Evolutionary conservation across 1,284 basidiomycete species (phyloP), one percentile per base, ranked within the genome.

Genomic region (Exobasidium cylindrosporum): DNA sequence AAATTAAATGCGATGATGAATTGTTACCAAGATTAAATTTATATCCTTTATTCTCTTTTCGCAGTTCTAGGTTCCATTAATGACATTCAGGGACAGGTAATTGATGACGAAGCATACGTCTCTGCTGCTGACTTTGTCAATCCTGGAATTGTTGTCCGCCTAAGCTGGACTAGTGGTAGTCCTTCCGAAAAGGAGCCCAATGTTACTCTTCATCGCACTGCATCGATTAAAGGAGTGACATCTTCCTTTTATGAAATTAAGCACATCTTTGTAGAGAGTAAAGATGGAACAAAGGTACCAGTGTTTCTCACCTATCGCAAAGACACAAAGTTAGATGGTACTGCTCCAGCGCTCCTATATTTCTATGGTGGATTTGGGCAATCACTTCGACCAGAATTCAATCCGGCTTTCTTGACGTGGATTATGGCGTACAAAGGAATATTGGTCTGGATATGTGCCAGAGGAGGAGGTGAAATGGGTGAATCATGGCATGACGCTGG

Each of bases 281-380:
- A 89, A 77, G 91, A 93, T 73, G 89, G 90, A 0, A 92, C 90
- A 35, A 62, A 60, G 26, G 47, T 50, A 50, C 90, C 91, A 1
- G 91, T 93, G 89, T 93, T 92, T 76, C 84, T 93, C 61, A 89
- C 92, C 30, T 84, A 87, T 55, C 88, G 88, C 74, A 89, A 89
- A 76, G 84, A 83, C 24, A 89, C 88, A 21, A 82, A 84, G 67
- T 83, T 86, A 58, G 88, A 92, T 69, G 90, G 90, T 7, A 88
- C 87, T 0, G 89, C 89, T 0, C 87, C 91, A 3, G 88, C 86
- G 0, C 83, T 91, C 28, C 88, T 91, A 74, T 93, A 91, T 68
- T 89, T 88, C 85, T 74, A 79, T 83, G 77, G 67, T 43, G 60
- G 76, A 35, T 77, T 78, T 68, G 85, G 84, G 60, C 86, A 89